Conservation (phyloP, 176 grass and related monocot genomes). For the Triticum turgidum region DNA sequence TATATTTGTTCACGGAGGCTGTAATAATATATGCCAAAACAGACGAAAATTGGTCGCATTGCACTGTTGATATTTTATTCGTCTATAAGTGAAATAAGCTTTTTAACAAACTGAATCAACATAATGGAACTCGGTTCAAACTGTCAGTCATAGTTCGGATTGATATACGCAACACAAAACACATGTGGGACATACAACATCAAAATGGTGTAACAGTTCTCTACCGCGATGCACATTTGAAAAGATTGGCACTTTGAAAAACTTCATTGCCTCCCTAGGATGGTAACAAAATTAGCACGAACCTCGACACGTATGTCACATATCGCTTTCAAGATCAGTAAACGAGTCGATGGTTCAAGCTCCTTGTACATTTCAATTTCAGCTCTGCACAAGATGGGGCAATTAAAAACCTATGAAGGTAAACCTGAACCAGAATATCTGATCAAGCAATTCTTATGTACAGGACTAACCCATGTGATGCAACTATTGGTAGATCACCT, state of each 20-base stretch:
- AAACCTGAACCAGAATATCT: constrained; percentile 4
- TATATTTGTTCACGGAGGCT: too few species aligned
- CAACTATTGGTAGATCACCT: constrained; percentile 95
- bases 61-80: background rate
- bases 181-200: background rate
- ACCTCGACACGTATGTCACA: constrained; percentile 96
- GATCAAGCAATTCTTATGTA: constrained; percentile 23
- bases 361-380: constrained; percentile 84
- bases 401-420: background rate
- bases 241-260: constrained; percentile 10
- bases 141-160: background rate
- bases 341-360: constrained; percentile 74
- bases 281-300: constrained; percentile 8
- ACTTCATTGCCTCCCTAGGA: background rate
- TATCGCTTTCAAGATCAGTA: constrained; percentile 93
- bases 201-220: background rate
- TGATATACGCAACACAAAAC: background rate
- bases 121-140: background rate
- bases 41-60: background rate
- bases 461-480: constrained; percentile 83
- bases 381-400: constrained; percentile 46
- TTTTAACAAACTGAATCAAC: background rate
- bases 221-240: background rate
- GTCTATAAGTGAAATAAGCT: background rate
- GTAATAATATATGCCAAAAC: background rate